These are phyloP conservation scores for Trichophyton rubrum DNA, from an alignment of 2,329 filamentous ascomycete species.

Conservation along the genomic window DNA sequence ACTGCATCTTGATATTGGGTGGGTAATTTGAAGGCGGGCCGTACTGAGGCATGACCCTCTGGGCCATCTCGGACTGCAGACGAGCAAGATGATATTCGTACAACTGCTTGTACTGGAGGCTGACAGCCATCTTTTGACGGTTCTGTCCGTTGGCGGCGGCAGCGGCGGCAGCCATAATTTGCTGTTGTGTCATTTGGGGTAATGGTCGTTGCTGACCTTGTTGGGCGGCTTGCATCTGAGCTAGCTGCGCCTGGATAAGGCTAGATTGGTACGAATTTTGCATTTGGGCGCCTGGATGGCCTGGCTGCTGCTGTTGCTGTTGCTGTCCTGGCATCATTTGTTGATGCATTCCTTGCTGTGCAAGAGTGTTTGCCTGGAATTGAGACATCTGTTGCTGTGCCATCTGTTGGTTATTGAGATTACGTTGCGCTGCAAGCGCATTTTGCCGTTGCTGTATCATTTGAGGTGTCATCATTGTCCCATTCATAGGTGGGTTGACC, in stretches of 20 bases:
- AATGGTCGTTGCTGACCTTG: constrained; percentile 19
- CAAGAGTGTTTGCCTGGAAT: constrained; percentile 11
- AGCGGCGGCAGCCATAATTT: constrained; percentile 29
- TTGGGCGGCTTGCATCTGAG: constrained; percentile 19
- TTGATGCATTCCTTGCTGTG: constrained; percentile 15
- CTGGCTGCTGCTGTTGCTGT: constrained; percentile 19
- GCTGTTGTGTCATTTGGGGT: constrained; percentile 25
- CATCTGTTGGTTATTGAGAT: constrained; percentile 19
- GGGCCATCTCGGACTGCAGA: constrained; percentile 27
- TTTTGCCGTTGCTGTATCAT: constrained; percentile 17
- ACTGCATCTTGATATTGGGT: constrained; percentile 27
- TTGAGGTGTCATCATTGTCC: constrained; percentile 28
- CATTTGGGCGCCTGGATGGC: constrained; percentile 18
- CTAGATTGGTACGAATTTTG: constrained; percentile 28
- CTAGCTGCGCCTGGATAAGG: constrained; percentile 27
- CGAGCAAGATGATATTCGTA: constrained; percentile 26
- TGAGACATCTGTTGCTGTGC: constrained; percentile 14
- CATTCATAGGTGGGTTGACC: constrained; percentile 28
- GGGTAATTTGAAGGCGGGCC: constrained; percentile 29
- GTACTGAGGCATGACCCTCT: constrained; percentile 27
- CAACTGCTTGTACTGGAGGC: constrained; percentile 22
- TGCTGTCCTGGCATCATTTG: constrained; percentile 18
- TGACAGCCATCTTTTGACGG: constrained; percentile 5
- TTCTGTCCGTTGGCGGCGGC: constrained; percentile 15
- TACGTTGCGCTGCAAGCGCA: constrained; percentile 23